Evolutionary conservation across 345 rosid genomes (phyloP).

Genomic region (Kandelia obovata): DNA sequence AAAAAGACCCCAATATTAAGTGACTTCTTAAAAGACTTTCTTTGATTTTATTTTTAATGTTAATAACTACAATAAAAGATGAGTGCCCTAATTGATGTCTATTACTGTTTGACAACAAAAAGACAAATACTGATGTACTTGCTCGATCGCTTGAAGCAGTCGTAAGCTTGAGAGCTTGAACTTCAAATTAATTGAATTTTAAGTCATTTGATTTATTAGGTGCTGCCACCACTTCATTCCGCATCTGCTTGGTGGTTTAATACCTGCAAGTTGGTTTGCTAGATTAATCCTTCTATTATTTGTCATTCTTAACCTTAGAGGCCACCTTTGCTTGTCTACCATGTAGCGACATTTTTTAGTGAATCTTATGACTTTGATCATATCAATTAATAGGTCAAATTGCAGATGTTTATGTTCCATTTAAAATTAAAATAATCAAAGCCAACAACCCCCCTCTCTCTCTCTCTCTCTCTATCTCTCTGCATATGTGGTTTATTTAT

Average conservation of each 20-base stretch:
- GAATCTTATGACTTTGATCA: background rate
- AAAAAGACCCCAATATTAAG: background rate
- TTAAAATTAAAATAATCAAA: no score
- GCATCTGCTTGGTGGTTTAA: background rate
- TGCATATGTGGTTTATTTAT: no score
- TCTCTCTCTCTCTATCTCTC: no score
- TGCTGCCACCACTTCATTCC: conserved; percentile 2
- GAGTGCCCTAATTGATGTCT: no score
- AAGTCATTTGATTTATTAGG: background rate
- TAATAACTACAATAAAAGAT: no score
- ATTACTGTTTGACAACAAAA: background rate
- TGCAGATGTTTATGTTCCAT: no score
- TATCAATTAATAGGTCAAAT: background rate
- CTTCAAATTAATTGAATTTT: background rate
- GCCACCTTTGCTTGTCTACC: background rate
- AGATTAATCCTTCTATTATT: no score
- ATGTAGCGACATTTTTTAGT: no score
- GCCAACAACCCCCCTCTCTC: no score
- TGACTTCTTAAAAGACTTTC: background rate
- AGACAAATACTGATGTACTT: background rate
- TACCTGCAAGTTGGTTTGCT: background rate
- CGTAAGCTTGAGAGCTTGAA: conserved; percentile 14
- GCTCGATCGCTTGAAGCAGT: conserved; percentile 15
- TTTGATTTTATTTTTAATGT: background rate
- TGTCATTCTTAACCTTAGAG: no score